Evolutionary conservation across 2,329 filamentous ascomycete species (phyloP).

Genomic region (Sporothrix pallida): DNA sequence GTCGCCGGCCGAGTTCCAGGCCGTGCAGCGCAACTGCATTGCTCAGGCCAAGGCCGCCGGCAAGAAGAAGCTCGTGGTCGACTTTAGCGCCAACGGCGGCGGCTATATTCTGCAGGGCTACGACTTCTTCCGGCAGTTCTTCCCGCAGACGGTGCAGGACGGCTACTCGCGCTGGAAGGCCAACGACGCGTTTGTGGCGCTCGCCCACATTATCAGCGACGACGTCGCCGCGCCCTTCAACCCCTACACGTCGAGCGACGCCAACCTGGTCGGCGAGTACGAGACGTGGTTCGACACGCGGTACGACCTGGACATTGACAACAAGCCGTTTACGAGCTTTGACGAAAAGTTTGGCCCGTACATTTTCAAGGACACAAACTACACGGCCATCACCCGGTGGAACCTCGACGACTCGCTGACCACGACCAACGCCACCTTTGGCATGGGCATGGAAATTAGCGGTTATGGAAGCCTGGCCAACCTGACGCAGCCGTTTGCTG

Average conservation of each 20-base stretch:
- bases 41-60: constrained; percentile 50
- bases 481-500: constrained; percentile 58
- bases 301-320: constrained; percentile 55
- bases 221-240: constrained; percentile 51
- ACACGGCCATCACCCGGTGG: constrained; percentile 60
- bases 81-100: constrained; percentile 63
- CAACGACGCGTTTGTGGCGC: constrained; percentile 49
- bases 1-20: constrained; percentile 45
- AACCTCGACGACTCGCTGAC: constrained; percentile 53
- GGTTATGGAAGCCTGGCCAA: constrained; percentile 57
- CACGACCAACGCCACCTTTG: constrained; percentile 48
- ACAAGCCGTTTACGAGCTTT: constrained; percentile 57
- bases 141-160: constrained; percentile 48
- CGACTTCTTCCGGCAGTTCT: constrained; percentile 65
- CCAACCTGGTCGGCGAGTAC: constrained; percentile 29
- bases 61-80: constrained; percentile 66
- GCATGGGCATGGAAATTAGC: constrained; percentile 53
- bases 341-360: constrained; percentile 53
- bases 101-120: constrained; percentile 65
- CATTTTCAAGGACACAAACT: constrained; percentile 56
- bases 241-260: constrained; percentile 52
- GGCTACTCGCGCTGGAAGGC: constrained; percentile 49
- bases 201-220: constrained; percentile 53
- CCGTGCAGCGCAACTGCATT: constrained; percentile 46
- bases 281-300: constrained; percentile 54